Conservation (phyloP, 306 rosid genomes). For the Lagenaria siceraria region DNA sequence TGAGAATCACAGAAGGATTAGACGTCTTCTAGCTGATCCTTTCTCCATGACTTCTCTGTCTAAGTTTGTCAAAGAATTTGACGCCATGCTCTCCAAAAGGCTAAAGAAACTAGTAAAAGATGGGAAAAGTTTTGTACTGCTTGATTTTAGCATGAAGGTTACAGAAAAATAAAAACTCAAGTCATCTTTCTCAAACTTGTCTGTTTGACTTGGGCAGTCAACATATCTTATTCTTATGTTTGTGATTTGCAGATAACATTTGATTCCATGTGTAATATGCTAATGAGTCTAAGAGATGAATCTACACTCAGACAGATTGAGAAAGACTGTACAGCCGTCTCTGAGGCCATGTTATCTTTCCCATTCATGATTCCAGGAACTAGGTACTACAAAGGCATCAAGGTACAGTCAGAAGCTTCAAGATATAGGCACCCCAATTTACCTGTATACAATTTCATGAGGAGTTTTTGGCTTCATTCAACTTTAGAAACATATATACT, state of each 20-base stretch:
- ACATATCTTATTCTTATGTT: slow-evolving; percentile 5
- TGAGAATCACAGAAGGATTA: slow-evolving; percentile 51
- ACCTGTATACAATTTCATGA: neutral
- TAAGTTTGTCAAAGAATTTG: slow-evolving; percentile 36
- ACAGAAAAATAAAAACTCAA: neutral
- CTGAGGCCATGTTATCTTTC: slow-evolving; percentile 48
- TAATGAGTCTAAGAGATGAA: slow-evolving; percentile 47
- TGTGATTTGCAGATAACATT: slow-evolving; percentile 36
- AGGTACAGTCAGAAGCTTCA: slow-evolving; percentile 23
- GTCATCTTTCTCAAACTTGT: neutral
- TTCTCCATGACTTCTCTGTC: slow-evolving; percentile 53
- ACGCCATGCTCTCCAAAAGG: slow-evolving; percentile 39
- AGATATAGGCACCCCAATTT: neutral
- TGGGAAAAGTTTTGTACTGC: slow-evolving; percentile 39
- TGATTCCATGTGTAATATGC: slow-evolving; percentile 61
- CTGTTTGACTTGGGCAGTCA: neutral
- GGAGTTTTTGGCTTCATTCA: neutral
- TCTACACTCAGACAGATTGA: slow-evolving; percentile 34
- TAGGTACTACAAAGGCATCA: slow-evolving; percentile 56
- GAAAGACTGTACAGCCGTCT: slow-evolving; percentile 34
- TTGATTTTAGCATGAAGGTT: slow-evolving; percentile 54
- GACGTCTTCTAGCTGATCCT: slow-evolving; percentile 57
- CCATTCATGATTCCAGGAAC: slow-evolving; percentile 58
- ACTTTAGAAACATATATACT: neutral
- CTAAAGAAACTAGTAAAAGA: slow-evolving; percentile 27